Base-by-base conservation (phyloP, 495 filamentous ascomycete genomes). In the Trichocladium antarcticum region DNA sequence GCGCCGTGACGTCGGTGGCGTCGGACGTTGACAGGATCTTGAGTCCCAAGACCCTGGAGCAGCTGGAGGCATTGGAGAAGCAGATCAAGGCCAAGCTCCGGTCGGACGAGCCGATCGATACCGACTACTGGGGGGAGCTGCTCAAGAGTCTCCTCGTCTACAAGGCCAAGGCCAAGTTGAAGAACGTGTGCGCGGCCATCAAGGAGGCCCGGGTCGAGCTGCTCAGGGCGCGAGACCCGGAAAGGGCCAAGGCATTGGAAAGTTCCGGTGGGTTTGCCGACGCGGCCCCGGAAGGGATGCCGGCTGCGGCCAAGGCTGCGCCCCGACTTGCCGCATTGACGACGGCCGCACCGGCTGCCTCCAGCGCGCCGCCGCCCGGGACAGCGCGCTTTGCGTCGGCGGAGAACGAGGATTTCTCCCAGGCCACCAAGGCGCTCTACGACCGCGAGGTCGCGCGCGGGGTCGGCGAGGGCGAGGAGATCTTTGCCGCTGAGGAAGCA, bases 61-160 rank as follows among this genome's bases (percentile, higher is more conserved):
- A 97, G 57, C 74, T 98, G 6, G 80, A 88, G 61, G 74, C 73
- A 17, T 72, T 98, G 21, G 92, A 97, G 67, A 75, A 71, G 45
- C 88, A 95, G 63, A 89, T 98, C 56, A 78, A 75, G 54, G 69
- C 69, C 8, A 98, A 97, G 65, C 64, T 98, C 34, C 74, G 82
- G 36, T 92, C 87, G 11, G 82, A 94, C 54, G 89, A 96, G 61
- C 83, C 85, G 9, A 88, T 97, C 58, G 93, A 98, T 69, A 86
- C 83, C 4, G 92, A 98, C 63, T 98, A 97, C 64, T 98, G 92
- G 92, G 88, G 94, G 55, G 85, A 93, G 57, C 75, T 98, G 2
- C 72, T 97, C 40, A 79, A 82, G 53, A 94, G 83, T 59, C 68
- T 98, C 35, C 72, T 82, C 12, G 80, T 94, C 3, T 95, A 84